A percentile compares a stretch with the other conserved stretches of the same genome.
These are phyloP conservation scores for Exophiala viscosa DNA, from an alignment of 2,329 filamentous ascomycete species.

Conservation along the genomic window DNA sequence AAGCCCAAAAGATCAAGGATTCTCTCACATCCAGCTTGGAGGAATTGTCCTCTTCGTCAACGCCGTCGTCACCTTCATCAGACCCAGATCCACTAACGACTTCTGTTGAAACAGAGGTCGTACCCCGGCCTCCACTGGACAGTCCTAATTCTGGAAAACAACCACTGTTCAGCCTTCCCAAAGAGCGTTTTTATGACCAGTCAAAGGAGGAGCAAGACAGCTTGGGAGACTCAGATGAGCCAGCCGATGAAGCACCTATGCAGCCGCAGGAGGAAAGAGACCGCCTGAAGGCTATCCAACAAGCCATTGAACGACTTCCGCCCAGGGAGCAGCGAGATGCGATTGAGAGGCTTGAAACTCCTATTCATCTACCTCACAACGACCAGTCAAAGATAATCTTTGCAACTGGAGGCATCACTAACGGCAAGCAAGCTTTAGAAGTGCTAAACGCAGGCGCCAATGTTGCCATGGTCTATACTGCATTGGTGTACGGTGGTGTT, in stretches of 20 bases:
- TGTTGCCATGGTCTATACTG: conserved; percentile 89
- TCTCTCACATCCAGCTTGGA: conserved; percentile 5
- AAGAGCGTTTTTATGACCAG: conserved; percentile 17
- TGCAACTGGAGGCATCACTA: conserved; percentile 88
- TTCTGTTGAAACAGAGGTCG: conserved; percentile 19
- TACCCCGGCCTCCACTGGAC: conserved; percentile 11
- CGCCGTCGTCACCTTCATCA: not conserved
- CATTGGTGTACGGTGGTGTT: conserved; percentile 59
- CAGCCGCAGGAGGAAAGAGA: conserved; percentile 8
- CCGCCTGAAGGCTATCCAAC: conserved; percentile 16
- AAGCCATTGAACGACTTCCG: conserved; percentile 20
- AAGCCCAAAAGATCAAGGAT: conserved; percentile 18
- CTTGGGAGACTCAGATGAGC: conserved; percentile 1
- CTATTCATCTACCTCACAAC: conserved; percentile 2
- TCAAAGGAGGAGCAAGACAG: conserved; percentile 11
- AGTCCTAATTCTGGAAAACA: conserved; percentile 17
- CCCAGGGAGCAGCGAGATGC: conserved; percentile 16
- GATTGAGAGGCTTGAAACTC: conserved; percentile 9
- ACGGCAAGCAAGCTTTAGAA: conserved; percentile 75
- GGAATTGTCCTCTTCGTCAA: too few relatives aligned
- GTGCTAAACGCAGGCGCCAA: conserved; percentile 85
- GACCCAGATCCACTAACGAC: conserved; percentile 2
- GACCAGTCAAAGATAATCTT: conserved; percentile 70
- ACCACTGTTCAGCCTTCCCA: conserved; percentile 18
- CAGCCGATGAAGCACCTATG: not conserved